Conservation (phyloP, 208 protist species). For the Sergeia podlipaevii region DNA sequence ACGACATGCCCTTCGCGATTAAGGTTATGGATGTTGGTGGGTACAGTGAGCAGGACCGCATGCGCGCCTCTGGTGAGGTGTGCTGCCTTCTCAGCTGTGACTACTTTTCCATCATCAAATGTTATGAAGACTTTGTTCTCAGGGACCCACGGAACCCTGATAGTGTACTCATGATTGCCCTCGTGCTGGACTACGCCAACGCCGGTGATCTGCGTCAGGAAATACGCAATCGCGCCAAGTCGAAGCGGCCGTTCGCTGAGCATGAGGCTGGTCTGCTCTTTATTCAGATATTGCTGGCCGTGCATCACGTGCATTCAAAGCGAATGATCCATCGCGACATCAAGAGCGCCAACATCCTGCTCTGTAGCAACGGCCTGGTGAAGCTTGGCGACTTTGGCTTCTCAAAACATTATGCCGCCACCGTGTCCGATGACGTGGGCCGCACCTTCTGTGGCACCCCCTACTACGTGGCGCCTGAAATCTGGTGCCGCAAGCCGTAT, state of each 20-base stretch:
- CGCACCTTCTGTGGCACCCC: constrained; percentile 68
- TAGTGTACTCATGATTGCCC: constrained; percentile 33
- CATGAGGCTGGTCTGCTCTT: constrained; percentile 53
- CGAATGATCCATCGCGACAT: constrained; percentile 76
- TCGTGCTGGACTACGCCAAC: constrained; percentile 78
- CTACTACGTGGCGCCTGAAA: constrained; percentile 89
- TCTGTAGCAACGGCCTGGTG: constrained; percentile 55
- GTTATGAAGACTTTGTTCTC: constrained; percentile 23
- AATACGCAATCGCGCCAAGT: constrained; percentile 29
- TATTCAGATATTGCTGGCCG: constrained; percentile 58
- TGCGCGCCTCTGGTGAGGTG: constrained; percentile 24
- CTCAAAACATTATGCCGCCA: constrained; percentile 30
- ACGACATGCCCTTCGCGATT: constrained; percentile 21
- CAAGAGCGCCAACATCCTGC: constrained; percentile 65
- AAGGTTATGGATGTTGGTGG: constrained; percentile 36
- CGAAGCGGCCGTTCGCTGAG: constrained; percentile 30
- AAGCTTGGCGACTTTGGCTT: constrained; percentile 86
- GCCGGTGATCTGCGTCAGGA: constrained; percentile 58
- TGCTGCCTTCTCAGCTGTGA: constrained; percentile 28
- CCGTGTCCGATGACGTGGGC: constrained; percentile 28
- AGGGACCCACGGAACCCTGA: constrained; percentile 12
- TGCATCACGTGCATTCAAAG: constrained; percentile 72
- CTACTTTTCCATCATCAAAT: constrained; percentile 47
- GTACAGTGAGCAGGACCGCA: constrained; percentile 12
- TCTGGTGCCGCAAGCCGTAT: constrained; percentile 81